A percentile compares a stretch with the other conserved stretches of the same genome.
These are phyloP conservation scores for Suillus bovinus DNA, from an alignment of 768 basidiomycete genomes.

Conservation along the genomic window DNA sequence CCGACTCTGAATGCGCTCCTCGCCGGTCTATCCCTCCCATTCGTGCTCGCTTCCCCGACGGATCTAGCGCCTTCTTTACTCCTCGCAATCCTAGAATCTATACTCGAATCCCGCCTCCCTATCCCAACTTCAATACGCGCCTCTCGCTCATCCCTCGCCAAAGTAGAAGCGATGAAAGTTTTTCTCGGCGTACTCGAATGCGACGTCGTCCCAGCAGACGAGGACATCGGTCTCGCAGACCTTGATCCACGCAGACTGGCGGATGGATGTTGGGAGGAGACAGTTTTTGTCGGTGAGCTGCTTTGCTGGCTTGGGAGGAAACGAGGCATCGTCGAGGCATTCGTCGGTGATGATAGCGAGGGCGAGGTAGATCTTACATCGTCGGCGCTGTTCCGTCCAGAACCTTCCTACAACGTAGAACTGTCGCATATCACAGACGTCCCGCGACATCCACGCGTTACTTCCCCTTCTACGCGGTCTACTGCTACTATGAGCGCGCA, in stretches of 20 bases:
- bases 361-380: constrained; percentile 23
- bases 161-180: constrained; percentile 68
- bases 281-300: constrained; percentile 62
- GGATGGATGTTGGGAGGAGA: constrained; percentile 63
- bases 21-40: constrained; percentile 42
- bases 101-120: constrained; percentile 56
- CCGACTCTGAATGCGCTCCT: constrained; percentile 48
- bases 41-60: constrained; percentile 47
- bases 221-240: constrained; percentile 62
- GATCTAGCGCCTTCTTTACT: constrained; percentile 75
- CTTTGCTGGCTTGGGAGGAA: constrained; percentile 68
- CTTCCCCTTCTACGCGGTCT: constrained; percentile 35
- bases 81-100: constrained; percentile 65
- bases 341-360: constrained; percentile 17
- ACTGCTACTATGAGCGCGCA: constrained; percentile 36
- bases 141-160: constrained; percentile 38
- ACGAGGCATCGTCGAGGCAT: constrained; percentile 34
- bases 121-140: constrained; percentile 36
- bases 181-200: constrained; percentile 73
- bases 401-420: constrained; percentile 10
- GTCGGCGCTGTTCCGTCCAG: constrained; percentile 28
- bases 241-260: constrained; percentile 69
- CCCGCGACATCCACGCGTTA: constrained; percentile 32
- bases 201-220: constrained; percentile 57
- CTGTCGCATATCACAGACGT: constrained; percentile 30